Base-by-base conservation (phyloP, 2,329 filamentous ascomycete genomes). In the Catunica adiposa region DNA sequence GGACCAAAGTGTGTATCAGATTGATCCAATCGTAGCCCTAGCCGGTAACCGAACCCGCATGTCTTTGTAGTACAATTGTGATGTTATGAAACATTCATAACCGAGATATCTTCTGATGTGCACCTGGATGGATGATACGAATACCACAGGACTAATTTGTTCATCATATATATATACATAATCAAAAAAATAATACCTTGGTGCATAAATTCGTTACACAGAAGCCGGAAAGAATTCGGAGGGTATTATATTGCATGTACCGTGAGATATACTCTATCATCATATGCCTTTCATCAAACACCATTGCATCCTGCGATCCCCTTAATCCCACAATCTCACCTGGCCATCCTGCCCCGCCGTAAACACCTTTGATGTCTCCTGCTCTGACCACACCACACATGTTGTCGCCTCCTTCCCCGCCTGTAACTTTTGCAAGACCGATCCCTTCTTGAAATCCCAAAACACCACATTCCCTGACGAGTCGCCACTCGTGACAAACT, bases 361-460 rank as follows among this genome's bases (percentile, higher is more conserved):
- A 1, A 84, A 86, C 37, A 97, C 82, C 75, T 96, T 96, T 66
- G 85, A 92, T 17, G 84, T 92, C 74, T 98, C 92, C 70, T 96
- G 86, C n/a, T 90, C 89, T 69, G 97, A 89, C 90, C 92, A 98
- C 66, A 86, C 85, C 57, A 92, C 79, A 61, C 84, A 86, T n/a
- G 88, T 87, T 55, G 96, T 76, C 3, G 89, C 81, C 54, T 84
- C 79, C 55, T 88, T 89, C 58, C 86, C 82, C 23, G 88, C 89
- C 69, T 85, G 80, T 61, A 98, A 80, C 76, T 97, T 97, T 71
- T 95, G 88, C 70, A 88, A 95, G 89, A 98, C 90, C 72, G 96
- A 97, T 68, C 90, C 94, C 40, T 89, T 96, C 78, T 98, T 98
- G 87, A 89, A 98, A 69, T 97, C 92, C 88, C 89, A 98, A 71